A percentile compares a stretch with the other conserved stretches of the same genome.
These are phyloP conservation scores for Wickerhamiella qilinensis DNA, from an alignment of 805 yeast genomes.

Conservation along the genomic window DNA sequence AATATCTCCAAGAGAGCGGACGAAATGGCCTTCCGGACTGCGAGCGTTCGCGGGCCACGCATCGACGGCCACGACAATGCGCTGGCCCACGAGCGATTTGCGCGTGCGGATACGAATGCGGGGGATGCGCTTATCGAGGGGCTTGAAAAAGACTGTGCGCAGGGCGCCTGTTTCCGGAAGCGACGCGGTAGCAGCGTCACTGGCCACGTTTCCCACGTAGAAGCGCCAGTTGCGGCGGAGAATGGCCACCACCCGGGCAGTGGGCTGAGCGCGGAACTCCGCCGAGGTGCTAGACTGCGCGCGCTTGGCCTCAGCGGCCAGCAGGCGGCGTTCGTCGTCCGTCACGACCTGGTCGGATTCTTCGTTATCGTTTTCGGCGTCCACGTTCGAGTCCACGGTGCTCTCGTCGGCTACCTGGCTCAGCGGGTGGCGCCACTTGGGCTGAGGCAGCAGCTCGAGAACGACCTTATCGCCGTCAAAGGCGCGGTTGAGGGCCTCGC, in stretches of 20 bases:
- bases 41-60: slow-evolving; percentile 78
- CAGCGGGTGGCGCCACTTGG: slow-evolving; percentile 79
- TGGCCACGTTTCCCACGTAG: slow-evolving; percentile 77
- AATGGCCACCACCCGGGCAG: slow-evolving; percentile 82
- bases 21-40: slow-evolving; percentile 89
- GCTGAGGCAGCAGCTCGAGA: slow-evolving; percentile 72
- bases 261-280: slow-evolving; percentile 55
- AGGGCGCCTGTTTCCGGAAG: slow-evolving; percentile 44
- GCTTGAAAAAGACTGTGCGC: slow-evolving; percentile 63
- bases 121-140: slow-evolving; percentile 84
- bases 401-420: slow-evolving; percentile 65
- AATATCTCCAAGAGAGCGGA: slow-evolving; percentile 72
- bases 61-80: slow-evolving; percentile 85
- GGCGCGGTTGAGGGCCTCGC: slow-evolving; percentile 73
- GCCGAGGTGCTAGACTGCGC: slow-evolving; percentile 22
- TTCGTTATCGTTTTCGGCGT: slow-evolving; percentile 27
- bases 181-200: slow-evolving; percentile 48
- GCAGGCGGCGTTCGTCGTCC: slow-evolving; percentile 52
- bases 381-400: slow-evolving; percentile 36
- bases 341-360: slow-evolving; percentile 34
- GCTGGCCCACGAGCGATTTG: slow-evolving; percentile 63
- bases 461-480: slow-evolving; percentile 87
- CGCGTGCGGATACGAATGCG: slow-evolving; percentile 75
- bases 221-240: slow-evolving; percentile 87
- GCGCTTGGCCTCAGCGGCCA: slow-evolving; percentile 61